These are phyloP conservation scores for Artemisia tridentata DNA, from an alignment of 129 eudicot genomes.

Conservation along the genomic window DNA sequence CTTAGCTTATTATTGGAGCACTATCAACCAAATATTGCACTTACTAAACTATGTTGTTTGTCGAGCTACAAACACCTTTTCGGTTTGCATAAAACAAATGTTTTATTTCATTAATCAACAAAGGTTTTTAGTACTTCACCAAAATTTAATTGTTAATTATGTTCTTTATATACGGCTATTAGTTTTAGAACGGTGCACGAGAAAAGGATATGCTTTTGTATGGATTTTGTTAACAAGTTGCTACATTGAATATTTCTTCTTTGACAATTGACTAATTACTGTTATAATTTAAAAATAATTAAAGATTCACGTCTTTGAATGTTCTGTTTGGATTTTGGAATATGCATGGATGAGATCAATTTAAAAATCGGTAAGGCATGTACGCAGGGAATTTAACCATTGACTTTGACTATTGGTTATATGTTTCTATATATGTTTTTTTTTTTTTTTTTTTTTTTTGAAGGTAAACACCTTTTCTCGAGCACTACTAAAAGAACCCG, in stretches of 20 bases:
- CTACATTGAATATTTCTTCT: slow-evolving; percentile 8
- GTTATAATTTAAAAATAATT: neutral
- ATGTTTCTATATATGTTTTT: neutral
- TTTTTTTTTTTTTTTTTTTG: too few relatives aligned
- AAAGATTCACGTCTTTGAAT: slow-evolving; percentile 10
- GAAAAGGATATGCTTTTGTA: neutral
- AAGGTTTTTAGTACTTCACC: neutral
- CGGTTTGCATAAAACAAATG: too few relatives aligned
- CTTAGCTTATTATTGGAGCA: too few relatives aligned
- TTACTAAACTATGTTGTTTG: too few relatives aligned
- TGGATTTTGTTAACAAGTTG: neutral
- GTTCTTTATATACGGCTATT: too few relatives aligned
- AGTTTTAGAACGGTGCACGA: neutral
- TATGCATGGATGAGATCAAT: slow-evolving; percentile 10
- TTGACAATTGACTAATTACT: neutral
- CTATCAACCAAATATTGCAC: too few relatives aligned
- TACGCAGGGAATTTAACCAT: neutral
- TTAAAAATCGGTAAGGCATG: neutral
- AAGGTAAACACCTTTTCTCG: too few relatives aligned
- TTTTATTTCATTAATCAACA: too few relatives aligned
- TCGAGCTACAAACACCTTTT: too few relatives aligned
- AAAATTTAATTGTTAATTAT: too few relatives aligned
- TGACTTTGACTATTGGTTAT: slow-evolving; percentile 2
- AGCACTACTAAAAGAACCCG: too few relatives aligned
- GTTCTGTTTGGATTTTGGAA: slow-evolving; percentile 5